Conservation (phyloP, 331 rosid genomes). For the Quercus lobata region DNA sequence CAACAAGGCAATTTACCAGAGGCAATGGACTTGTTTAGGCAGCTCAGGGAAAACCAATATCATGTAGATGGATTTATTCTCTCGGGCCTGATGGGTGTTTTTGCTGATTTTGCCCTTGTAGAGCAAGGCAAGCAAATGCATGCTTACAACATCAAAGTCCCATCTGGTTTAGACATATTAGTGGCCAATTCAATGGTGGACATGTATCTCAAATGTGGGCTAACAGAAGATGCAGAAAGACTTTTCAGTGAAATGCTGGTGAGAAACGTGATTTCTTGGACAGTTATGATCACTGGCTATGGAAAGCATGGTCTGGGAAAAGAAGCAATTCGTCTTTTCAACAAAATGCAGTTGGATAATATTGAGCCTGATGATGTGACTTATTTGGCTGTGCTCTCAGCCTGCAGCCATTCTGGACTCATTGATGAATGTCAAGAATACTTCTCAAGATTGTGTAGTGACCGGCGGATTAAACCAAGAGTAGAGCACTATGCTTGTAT, state of each 20-base stretch:
- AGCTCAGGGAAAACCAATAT: slow-evolving; percentile 41
- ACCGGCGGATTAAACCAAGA: slow-evolving; percentile 25
- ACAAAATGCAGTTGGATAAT: slow-evolving; percentile 37
- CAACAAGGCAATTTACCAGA: slow-evolving; percentile 45
- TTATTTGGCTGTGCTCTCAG: slow-evolving; percentile 61
- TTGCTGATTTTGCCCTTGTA: slow-evolving; percentile 57
- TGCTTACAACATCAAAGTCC: slow-evolving; percentile 48
- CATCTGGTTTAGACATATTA: slow-evolving; percentile 48
- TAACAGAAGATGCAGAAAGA: slow-evolving; percentile 40
- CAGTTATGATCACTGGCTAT: slow-evolving; percentile 66
- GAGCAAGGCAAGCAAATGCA: slow-evolving; percentile 72
- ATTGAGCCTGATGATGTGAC: slow-evolving; percentile 50
- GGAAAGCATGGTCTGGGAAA: slow-evolving; percentile 63
- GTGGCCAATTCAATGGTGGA: slow-evolving; percentile 62
- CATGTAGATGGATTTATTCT: slow-evolving; percentile 52
- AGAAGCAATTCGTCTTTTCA: slow-evolving; percentile 42
- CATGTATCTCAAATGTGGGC: slow-evolving; percentile 72
- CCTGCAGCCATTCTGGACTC: slow-evolving; percentile 70
- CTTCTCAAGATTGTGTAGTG: slow-evolving; percentile 38
- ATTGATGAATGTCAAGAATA: slow-evolving; percentile 44
- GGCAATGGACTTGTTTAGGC: slow-evolving; percentile 55
- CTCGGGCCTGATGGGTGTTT: slow-evolving; percentile 56
- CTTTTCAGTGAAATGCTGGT: slow-evolving; percentile 36
- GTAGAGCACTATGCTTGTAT: slow-evolving; percentile 73
- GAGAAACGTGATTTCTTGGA: slow-evolving; percentile 61